These are phyloP conservation scores for Saturnispora dispora DNA, from an alignment of 805 yeast genomes.

Conservation along the genomic window DNA sequence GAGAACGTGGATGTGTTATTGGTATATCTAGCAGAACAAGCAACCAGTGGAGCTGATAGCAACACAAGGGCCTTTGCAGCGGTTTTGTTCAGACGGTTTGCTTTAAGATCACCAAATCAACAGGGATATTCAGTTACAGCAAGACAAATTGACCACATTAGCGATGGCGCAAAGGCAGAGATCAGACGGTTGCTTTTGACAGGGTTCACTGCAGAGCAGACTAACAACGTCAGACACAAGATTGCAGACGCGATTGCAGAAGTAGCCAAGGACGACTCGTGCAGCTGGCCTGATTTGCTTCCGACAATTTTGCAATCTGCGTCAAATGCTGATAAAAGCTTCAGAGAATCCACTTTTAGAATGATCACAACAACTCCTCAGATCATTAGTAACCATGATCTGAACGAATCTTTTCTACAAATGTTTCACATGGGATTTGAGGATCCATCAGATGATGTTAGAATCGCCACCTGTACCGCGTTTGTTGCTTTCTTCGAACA, in stretches of 20 bases:
- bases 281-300: slow-evolving; percentile 69
- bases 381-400: slow-evolving; percentile 42
- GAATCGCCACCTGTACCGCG: slow-evolving; percentile 87
- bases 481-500: slow-evolving; percentile 83
- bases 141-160: slow-evolving; percentile 66
- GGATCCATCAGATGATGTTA: slow-evolving; percentile 71
- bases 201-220: slow-evolving; percentile 63
- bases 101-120: slow-evolving; percentile 67
- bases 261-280: slow-evolving; percentile 61
- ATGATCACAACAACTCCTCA: slow-evolving; percentile 80
- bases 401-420: slow-evolving; percentile 43
- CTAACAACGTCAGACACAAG: slow-evolving; percentile 80
- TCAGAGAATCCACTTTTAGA: slow-evolving; percentile 87
- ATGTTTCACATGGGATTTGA: slow-evolving; percentile 75
- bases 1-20: slow-evolving; percentile 63
- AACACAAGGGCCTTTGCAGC: slow-evolving; percentile 67
- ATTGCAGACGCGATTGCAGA: slow-evolving; percentile 92
- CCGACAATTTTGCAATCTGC: slow-evolving; percentile 64
- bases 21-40: slow-evolving; percentile 72
- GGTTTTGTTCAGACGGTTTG: slow-evolving; percentile 80
- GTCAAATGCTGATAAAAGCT: slow-evolving; percentile 42
- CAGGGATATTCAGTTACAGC: slow-evolving; percentile 55
- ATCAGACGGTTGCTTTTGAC: slow-evolving; percentile 57
- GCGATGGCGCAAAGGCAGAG: slow-evolving; percentile 47
- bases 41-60: slow-evolving; percentile 53